Conservation (phyloP, 2,329 filamentous ascomycete species). For the Cryphonectria nitschkei region DNA sequence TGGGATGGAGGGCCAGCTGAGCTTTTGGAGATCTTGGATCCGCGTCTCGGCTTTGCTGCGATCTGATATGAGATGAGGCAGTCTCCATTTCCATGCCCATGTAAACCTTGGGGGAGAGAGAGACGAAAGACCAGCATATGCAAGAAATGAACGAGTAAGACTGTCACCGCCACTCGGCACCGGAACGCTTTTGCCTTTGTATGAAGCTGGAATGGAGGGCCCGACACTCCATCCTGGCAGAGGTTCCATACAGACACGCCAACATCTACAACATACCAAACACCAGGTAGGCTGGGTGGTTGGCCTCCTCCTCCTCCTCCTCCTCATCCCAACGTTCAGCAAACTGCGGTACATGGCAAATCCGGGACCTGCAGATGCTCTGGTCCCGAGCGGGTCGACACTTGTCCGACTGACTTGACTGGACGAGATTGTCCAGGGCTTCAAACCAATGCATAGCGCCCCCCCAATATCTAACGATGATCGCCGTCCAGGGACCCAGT, state of each 20-base stretch:
- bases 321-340: too few relatives aligned
- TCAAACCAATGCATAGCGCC: background rate
- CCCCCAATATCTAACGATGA: background rate
- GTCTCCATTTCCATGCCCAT: background rate
- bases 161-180: background rate
- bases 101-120: background rate
- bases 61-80: background rate
- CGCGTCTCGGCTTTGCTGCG: conserved; percentile 3
- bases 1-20: background rate
- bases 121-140: background rate
- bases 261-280: background rate
- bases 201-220: background rate
- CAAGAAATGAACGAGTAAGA: background rate
- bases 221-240: background rate
- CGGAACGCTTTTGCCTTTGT: background rate
- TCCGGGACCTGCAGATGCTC: conserved; percentile 7
- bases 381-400: background rate
- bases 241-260: background rate
- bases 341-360: background rate
- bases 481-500: background rate
- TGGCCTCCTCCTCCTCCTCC: background rate
- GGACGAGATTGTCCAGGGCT: background rate
- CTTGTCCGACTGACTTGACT: background rate
- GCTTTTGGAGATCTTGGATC: conserved; percentile 6
- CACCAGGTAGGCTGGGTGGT: background rate